Evolutionary conservation across 2,329 filamentous ascomycete genomes (phyloP), one percentile per base, ranked within the genome.

Genomic region (Hypoxylon sp.): DNA sequence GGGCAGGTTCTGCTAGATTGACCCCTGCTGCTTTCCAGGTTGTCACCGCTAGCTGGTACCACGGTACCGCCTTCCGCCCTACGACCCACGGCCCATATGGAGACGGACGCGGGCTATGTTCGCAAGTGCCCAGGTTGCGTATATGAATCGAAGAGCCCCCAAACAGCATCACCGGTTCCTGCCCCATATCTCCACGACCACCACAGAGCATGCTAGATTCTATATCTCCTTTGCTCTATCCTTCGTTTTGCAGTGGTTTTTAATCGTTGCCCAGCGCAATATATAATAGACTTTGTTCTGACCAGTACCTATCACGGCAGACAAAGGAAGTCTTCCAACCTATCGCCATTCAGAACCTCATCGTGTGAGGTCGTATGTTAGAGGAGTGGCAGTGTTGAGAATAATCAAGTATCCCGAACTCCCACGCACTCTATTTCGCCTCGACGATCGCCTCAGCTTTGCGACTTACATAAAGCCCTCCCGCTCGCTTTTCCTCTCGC

Each of bases 101-200:
- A 61, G 47, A 50, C 41, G 58, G 48, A 59, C 60, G 60, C 60
- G 53, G 59, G 63, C 61, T 65, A 51, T 66, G 62, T 41, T 63
- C 62, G 32, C 14, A 43, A 47, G 53, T 37, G 32, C 51, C 45
- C 43, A 59, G 41, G 57, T 61, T 41, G 63, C 61, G 51, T 74
- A 73, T 73, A 74, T 72, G 61, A 69, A 68, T 70, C 58, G 63
- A 66, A 50, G 61, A 63, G 62, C 63, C 69, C 73, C 73, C 71
- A 66, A 71, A 69, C 37, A 65, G 45, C 67, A 69, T 70, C 67
- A 66, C 19, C 63, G 58, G 23, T 69, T 65, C 65, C 69, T 72
- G 68, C 67, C 62, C 67, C 71, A 70, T 21, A 41, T 71, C 64
- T 68, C 52, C 54, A 69, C 53, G 63, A 63, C 47, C 23, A 57